Base-by-base conservation (phyloP, 2,329 filamentous ascomycete genomes). In the Fusarium euwallaceae region DNA sequence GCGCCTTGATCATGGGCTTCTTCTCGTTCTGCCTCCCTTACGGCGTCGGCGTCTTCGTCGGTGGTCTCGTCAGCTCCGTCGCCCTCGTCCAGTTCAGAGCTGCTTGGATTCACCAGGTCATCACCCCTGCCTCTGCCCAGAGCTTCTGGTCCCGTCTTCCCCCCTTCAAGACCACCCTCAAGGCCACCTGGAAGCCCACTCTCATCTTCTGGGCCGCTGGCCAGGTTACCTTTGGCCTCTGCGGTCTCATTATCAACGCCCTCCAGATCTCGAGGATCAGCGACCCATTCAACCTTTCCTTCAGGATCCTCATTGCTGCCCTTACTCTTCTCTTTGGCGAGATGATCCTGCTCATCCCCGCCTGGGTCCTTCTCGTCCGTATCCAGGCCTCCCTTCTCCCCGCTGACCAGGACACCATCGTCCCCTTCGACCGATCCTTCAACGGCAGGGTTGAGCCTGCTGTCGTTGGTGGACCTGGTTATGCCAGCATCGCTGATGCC, bases 351-450 rank as follows among this genome's bases (percentile, higher is more conserved):
- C 87, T 94, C 72, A 88, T 98, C 66, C 95, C 96, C 20, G 90
- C 94, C 43, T 88, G 90, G 69, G 93, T 96, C 36, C 90, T 94
- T 24, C 90, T 97, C 69, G 88, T 93, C 75, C 94, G 96, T 72
- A 92, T 98, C 39, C 95, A 97, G 81, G 95, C 95, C 8, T 96
- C 94, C 59, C 91, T 98, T 77, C 90, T 98, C 4, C 90, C 95
- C 1, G 92, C 94, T 69, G 92, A 94, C 20, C 89, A 95, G 75
- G 93, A 97, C 84, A 91, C 94, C 29, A 93, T 98, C 74, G 92
- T 98, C 39, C 92, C 94, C 36, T 98, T 98, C 79, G 96, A 98
- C 86, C 93, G 95, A 74, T 92, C 92, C 34, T 97, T 97, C 79
- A 90, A 89, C 73, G 94, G 94, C 77, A 93, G 92, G 80, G 90